Evolutionary conservation across 768 basidiomycete genomes (phyloP), one percentile per base, ranked within the genome.

Genomic region (Auriscalpium orientale): DNA sequence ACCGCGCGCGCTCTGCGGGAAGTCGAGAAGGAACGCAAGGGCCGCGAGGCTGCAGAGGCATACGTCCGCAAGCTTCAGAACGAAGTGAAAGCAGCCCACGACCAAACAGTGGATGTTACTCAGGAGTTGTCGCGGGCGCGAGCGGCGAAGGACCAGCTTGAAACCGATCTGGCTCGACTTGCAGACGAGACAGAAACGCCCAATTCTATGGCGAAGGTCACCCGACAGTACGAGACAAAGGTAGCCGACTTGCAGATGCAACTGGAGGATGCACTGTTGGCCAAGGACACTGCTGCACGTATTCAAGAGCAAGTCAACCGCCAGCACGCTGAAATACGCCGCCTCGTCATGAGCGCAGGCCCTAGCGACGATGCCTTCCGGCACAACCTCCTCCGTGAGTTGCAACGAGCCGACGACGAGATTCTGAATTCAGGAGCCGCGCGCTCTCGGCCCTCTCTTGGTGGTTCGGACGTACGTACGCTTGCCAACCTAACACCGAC

Each of bases 311-410:
- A 77, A 47, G 77, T 88, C 34, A 81, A 83, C 61, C 78, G 76
- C 15, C 85, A 88, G 53, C 86, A 87, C 64, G 78, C 78, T n/a
- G 87, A 89, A 58, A 79, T 89, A 44, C 81, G 85, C 5, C 74
- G 79, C n/a, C 72, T 88, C 21, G 79, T 89, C 53, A 74, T 79
- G 71, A 74, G 73, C 46, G 78, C 76, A 50, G 76, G 76, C 11
- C 78, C 83, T 9, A 74, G 76, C 38, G 87, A 87, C 57, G 78
- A 78, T 36, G 71, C 76, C 4, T 84, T 89, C 75, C 82, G 84
- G 50, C 72, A 76, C 20, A 78, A 80, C 16, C 69, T 89, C 6
- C 71, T 89, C 21, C 77, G 76, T 34, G 85, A 89, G 62, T 75
- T 89, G 35, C 78, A 85, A 62, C 67, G 74, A 8, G 76, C 79